Base-by-base conservation (phyloP, 306 rosid genomes). In the Astragalus glycyphyllos region DNA sequence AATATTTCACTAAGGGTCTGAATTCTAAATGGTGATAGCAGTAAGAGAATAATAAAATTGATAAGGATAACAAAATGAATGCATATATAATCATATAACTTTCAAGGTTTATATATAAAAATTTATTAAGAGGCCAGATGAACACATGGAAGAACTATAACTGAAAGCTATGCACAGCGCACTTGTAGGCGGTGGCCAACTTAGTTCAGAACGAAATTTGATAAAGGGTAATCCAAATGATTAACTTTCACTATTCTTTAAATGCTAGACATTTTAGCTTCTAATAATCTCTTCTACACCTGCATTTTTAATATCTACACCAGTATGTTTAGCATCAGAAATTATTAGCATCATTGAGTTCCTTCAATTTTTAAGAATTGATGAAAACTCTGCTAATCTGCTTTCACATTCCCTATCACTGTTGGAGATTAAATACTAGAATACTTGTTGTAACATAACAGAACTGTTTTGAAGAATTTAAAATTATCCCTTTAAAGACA, bases 251-350 rank as follows among this genome's bases (percentile, higher is more conserved):
- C 23, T 14, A 34, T 17, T 32, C 31, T 65, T 10, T 37, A 8
- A 37, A 17, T 49, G 69, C 10, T 70, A 60, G 32, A 11, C 58
- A 71, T 23, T 60, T 45, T 49, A 12, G 49, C 61, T 34, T 37
- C 56, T 26, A 23, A 10, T 31, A 13, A 10, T 31, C 16, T 32
- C 35, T 45, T 45, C 34, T 14, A 20, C 23, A 20, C 23, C 23
- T 0, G 23, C 2, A 20, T 20, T 1, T 20, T 20, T 20, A 20
- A 20, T 20, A 20, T 20, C 23, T 20, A 20, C 23, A 20, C 23
- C 23, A 20, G 23, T 20, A 20, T 20, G 23, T 20, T 20, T 20
- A 20, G 23, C 23, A 20, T 20, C 23, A 20, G 23, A 20, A 20
- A 20, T 20, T 20, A 20, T 20, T 20, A 20, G 23, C n/a, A n/a